A percentile compares a stretch with the other conserved stretches of the same genome.
Conservation (phyloP, 495 filamentous ascomycete genomes). For the Aspergillus steynii region DNA sequence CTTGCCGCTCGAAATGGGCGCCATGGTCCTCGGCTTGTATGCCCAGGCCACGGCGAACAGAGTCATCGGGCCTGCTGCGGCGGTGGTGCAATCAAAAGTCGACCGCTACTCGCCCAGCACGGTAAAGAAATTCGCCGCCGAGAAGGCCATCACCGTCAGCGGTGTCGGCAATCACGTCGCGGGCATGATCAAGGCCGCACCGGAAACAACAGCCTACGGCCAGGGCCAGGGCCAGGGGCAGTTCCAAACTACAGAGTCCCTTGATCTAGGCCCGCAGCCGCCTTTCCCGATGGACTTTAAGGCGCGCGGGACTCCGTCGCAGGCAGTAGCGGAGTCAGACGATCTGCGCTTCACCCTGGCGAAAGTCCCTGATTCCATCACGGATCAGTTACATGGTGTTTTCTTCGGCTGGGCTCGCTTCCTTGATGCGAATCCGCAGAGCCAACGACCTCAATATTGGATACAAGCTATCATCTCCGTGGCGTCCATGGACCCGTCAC, state of each 20-base stretch:
- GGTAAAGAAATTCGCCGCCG: constrained; percentile 40
- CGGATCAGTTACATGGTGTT: constrained; percentile 53
- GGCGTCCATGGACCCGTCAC: constrained; percentile 34
- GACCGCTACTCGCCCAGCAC: constrained; percentile 38
- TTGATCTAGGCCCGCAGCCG: constrained; percentile 52
- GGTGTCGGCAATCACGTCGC: constrained; percentile 39
- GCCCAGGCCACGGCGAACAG: constrained; percentile 48
- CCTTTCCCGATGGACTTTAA: constrained; percentile 61
- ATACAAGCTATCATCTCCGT: constrained; percentile 54
- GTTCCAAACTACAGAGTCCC: constrained; percentile 14
- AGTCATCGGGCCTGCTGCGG: constrained; percentile 48
- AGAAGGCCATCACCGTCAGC: constrained; percentile 40
- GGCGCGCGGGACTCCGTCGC: constrained; percentile 29
- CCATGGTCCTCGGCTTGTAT: constrained; percentile 56
- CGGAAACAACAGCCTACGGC: constrained; percentile 19
- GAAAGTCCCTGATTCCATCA: constrained; percentile 45
- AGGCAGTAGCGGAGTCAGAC: constrained; percentile 30
- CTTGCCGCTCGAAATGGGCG: constrained; percentile 63
- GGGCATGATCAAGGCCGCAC: constrained; percentile 17
- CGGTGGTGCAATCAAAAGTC: constrained; percentile 39
- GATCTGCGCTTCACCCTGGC: constrained; percentile 27
- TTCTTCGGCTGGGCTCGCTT: constrained; percentile 65
- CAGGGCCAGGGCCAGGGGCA: constrained; percentile 8
- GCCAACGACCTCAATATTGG: constrained; percentile 38
- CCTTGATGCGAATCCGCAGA: constrained; percentile 4